phyloP scores from a whole-genome alignment of 2,329 filamentous ascomycete genomes.

The Calonectria pteridis region DNA sequence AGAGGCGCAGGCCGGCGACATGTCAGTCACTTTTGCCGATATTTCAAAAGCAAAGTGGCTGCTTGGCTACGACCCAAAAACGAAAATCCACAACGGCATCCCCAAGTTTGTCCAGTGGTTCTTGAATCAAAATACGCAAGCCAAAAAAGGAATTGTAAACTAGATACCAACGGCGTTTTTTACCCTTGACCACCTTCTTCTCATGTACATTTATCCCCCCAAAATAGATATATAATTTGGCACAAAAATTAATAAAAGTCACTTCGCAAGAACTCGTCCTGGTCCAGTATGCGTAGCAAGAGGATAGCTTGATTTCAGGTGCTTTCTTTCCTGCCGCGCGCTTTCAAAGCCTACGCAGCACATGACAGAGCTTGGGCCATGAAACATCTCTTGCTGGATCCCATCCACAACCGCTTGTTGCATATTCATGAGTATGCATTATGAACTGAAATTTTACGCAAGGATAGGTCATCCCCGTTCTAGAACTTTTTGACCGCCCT shows the following conservation, averaged over 20 bases:
- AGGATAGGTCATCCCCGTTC: background rate
- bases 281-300: background rate
- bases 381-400: background rate
- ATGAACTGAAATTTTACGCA: background rate
- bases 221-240: background rate
- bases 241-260: background rate
- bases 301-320: background rate
- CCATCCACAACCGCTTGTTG: no score
- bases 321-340: background rate
- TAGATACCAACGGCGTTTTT: background rate
- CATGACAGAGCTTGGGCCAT: background rate
- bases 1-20: conserved; percentile 37
- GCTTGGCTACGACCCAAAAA: conserved; percentile 36
- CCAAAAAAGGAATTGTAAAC: background rate
- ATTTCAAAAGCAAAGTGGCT: conserved; percentile 35
- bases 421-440: no score
- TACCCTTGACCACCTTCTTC: background rate
- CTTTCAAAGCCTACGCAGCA: background rate
- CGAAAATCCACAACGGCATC: conserved; percentile 35
- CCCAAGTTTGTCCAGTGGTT: conserved; percentile 39
- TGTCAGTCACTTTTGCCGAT: conserved; percentile 39
- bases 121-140: conserved; percentile 17
- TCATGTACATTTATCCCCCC: background rate
- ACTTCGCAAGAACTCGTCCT: background rate
- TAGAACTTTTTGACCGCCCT: background rate